A percentile compares a stretch with the other conserved stretches of the same genome.
These are phyloP conservation scores for Candida vaughaniae DNA, from an alignment of 805 yeast genomes.

Conservation along the genomic window DNA sequence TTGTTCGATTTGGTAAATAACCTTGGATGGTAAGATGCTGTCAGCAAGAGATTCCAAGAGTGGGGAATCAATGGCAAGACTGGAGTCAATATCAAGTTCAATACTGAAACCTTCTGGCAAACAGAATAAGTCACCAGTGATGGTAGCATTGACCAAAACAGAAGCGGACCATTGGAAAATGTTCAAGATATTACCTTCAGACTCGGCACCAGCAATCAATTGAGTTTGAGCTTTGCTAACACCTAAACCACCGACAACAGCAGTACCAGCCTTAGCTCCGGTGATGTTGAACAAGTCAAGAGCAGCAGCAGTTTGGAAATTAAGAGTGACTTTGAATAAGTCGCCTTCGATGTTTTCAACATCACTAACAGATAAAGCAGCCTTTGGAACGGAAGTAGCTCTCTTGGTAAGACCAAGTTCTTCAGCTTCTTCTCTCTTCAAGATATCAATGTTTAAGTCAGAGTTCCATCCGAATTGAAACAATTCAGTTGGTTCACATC, in stretches of 20 bases:
- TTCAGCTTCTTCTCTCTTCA: constrained; percentile 12
- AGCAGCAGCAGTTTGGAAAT: constrained; percentile 19
- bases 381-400: constrained; percentile 18
- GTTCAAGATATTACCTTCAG: constrained; percentile 16
- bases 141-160: constrained; percentile 20
- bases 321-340: constrained; percentile 22
- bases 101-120: constrained; percentile 25
- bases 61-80: constrained; percentile 9
- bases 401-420: constrained; percentile 7
- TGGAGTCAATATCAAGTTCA: constrained; percentile 9
- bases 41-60: constrained; percentile 6
- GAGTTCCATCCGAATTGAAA: constrained; percentile 11
- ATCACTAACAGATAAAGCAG: constrained; percentile 25
- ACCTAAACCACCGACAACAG: constrained; percentile 17
- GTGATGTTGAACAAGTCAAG: constrained; percentile 10
- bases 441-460: constrained; percentile 8
- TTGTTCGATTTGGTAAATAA: constrained; percentile 11
- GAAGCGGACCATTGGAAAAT: constrained; percentile 25
- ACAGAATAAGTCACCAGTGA: constrained; percentile 20
- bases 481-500: constrained; percentile 9
- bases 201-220: constrained; percentile 13
- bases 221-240: constrained; percentile 11
- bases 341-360: constrained; percentile 21
- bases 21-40: constrained; percentile 9
- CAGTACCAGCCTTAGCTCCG: constrained; percentile 21